phyloP scores from a whole-genome alignment of 192 early-diverging fungal genomes.

The Chytriomyces sp. region DNA sequence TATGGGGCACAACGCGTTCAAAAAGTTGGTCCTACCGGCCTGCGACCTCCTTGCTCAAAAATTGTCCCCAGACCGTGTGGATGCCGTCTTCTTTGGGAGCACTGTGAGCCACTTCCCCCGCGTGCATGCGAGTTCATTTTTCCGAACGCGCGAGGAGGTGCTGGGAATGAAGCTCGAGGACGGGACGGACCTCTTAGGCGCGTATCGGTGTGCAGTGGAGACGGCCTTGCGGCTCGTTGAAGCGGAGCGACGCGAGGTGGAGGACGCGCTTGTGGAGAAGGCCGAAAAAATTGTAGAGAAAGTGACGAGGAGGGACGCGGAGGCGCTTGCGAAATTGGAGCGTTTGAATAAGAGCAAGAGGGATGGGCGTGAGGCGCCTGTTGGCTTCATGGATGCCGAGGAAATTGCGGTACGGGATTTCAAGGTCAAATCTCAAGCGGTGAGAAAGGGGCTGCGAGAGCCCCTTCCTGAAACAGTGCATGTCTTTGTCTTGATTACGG shows the following conservation, averaged over 20 bases:
- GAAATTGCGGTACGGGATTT: not conserved
- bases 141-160: not conserved
- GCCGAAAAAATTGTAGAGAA: not conserved
- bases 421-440: not conserved
- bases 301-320: too few species aligned
- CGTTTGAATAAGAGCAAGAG: not conserved
- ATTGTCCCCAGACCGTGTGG: not conserved
- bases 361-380: not conserved
- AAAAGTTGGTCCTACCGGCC: not conserved
- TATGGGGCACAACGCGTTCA: not conserved
- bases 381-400: not conserved
- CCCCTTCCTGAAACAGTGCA: not conserved
- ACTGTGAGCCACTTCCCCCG: not conserved
- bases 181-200: not conserved
- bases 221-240: not conserved
- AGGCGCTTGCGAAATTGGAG: not conserved
- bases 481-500: constrained; percentile 1
- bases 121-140: not conserved
- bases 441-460: not conserved
- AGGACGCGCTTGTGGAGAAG: not conserved
- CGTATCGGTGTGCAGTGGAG: not conserved
- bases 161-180: not conserved
- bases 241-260: not conserved
- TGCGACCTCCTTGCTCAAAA: not conserved
- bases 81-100: constrained; percentile 9